A percentile compares a stretch with the other conserved stretches of the same genome.
Conservation (phyloP, 257 asterid species). For the Anisodus acutangulus region DNA sequence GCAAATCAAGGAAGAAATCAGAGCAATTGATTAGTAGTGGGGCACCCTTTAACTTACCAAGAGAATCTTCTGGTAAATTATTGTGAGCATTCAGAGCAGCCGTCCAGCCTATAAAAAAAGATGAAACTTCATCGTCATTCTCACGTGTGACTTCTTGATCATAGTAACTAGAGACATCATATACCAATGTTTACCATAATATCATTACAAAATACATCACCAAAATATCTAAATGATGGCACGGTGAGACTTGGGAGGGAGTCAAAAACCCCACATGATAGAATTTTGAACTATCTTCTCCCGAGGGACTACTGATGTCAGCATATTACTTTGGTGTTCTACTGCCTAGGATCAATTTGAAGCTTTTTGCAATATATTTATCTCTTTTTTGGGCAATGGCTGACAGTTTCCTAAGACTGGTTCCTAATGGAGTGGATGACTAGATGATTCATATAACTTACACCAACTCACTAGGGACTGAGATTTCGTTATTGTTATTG, state of each 20-base stretch:
- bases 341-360: not conserved
- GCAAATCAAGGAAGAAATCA: conserved; percentile 9
- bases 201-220: not conserved
- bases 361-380: not conserved
- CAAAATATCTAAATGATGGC: not conserved
- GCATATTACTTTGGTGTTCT: not conserved
- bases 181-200: not conserved
- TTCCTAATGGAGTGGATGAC: not conserved
- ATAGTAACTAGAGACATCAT: not conserved
- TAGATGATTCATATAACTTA: not conserved
- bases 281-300: not conserved
- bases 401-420: not conserved
- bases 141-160: conserved; percentile 1
- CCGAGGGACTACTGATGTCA: not conserved
- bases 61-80: conserved; percentile 76
- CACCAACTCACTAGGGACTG: not conserved
- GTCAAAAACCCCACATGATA: too few species aligned
- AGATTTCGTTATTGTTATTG: not conserved
- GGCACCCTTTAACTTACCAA: conserved; percentile 59
- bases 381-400: not conserved
- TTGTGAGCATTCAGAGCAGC: conserved; percentile 74
- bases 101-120: conserved; percentile 70
- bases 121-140: conserved; percentile 28
- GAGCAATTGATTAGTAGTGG: conserved; percentile 31
- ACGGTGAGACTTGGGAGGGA: not conserved